Conservation (phyloP, 192 early-diverging fungal genomes). For the Backusella tuberculispora region DNA sequence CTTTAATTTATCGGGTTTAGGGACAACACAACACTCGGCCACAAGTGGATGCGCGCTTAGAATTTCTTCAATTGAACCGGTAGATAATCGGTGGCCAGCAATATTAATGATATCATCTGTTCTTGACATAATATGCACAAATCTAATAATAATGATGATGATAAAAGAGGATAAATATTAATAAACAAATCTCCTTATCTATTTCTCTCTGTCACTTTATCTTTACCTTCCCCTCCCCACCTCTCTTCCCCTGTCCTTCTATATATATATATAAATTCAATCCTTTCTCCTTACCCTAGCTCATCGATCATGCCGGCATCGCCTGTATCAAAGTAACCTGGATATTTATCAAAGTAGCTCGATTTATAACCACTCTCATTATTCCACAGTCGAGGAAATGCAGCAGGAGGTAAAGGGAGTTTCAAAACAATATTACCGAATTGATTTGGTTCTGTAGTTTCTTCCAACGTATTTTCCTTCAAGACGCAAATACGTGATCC, state of each 20-base stretch:
- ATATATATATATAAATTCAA: conserved; percentile 50
- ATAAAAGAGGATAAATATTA: conserved; percentile 5
- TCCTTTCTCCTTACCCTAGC: conserved; percentile 56
- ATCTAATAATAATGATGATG: conserved; percentile 28
- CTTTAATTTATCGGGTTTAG: conserved; percentile 66
- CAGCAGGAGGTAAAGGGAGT: conserved; percentile 80
- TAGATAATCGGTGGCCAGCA: conserved; percentile 79
- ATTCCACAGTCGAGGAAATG: conserved; percentile 79
- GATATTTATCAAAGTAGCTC: conserved; percentile 76
- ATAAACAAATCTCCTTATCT: neutral
- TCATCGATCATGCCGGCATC: conserved; percentile 82
- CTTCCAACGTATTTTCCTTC: conserved; percentile 48
- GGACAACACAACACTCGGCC: conserved; percentile 73
- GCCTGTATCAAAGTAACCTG: conserved; percentile 82
- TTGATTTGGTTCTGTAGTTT: conserved; percentile 54
- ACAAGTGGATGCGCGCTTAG: conserved; percentile 65
- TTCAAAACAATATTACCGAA: conserved; percentile 81
- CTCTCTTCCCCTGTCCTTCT: conserved; percentile 21
- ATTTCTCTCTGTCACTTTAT: neutral
- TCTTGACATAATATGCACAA: conserved; percentile 71
- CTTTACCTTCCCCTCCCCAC: neutral
- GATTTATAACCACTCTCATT: conserved; percentile 72
- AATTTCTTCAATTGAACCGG: conserved; percentile 78
- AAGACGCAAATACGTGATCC: conserved; percentile 75
- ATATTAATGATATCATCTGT: conserved; percentile 86